Base-by-base conservation (phyloP, 2,329 filamentous ascomycete genomes). In the Sporothrix humicola region DNA sequence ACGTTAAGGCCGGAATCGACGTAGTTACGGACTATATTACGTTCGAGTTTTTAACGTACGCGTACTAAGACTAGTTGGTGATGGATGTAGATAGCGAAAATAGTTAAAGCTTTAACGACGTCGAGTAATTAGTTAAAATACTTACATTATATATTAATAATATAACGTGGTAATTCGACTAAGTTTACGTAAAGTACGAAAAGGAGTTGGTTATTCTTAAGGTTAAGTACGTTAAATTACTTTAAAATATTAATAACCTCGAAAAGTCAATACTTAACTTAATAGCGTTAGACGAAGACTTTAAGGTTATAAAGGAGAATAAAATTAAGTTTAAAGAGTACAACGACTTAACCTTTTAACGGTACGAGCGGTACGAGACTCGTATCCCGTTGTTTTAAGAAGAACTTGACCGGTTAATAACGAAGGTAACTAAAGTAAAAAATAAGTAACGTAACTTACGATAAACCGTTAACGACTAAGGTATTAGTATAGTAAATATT, bases 401-500 rank as follows among this genome's bases (percentile, higher is more conserved):
- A 72, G 94, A 97, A 81, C 90, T 97, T 42, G 90, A 93, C 70
- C 95, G 95, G 80, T 88, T 94, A 26, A 85, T 91, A 72, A 84
- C 87, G 10, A 94, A 97, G 78, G 84, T 97, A 46, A 87, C 89
- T 73, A 92, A 93, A 78, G 92, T 92, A 0, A 94, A 98, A 76
- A 90, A 92, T 17, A 96, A 99, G 81, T 90, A 94, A 75, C 85
- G 89, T 58, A 87, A 88, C 46, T 87, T 99, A 10, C 95, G 98
- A 81, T 90, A 92, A 74, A 91, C 92, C 44, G 94, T 99, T 42
- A 96, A 98, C 81, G 91, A 92, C 77, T 94, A 97, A 80, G 96
- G 96, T 2, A 95, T 99, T 81, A 97, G 94, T 79, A 97, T 98
- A 83, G 93, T 95, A 83, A 96, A 99, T 87, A 98, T 99, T 80